Conservation (phyloP, 371 early-diverging fungal species). For the Lichtheimia ramosa region DNA sequence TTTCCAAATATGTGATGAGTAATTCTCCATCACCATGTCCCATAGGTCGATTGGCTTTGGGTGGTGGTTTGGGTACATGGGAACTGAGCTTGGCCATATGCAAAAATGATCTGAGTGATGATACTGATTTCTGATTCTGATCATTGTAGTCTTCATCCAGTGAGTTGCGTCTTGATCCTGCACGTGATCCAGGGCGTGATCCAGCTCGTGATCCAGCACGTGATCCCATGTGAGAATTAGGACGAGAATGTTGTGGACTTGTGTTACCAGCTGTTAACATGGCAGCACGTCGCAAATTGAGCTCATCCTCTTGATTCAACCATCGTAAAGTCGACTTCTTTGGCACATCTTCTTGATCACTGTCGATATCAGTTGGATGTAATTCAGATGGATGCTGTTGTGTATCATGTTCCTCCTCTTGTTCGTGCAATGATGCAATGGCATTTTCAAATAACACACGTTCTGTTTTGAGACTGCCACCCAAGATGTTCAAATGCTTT, state of each 20-base stretch:
- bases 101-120: slow-evolving; percentile 35
- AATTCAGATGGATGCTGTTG: background rate
- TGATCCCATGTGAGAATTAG: slow-evolving; percentile 6
- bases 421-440: slow-evolving; percentile 23
- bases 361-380: slow-evolving; percentile 9
- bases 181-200: slow-evolving; percentile 4
- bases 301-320: slow-evolving; percentile 31
- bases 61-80: slow-evolving; percentile 22
- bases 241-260: slow-evolving; percentile 13
- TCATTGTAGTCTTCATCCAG: slow-evolving; percentile 13
- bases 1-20: slow-evolving; percentile 55
- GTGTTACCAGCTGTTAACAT: slow-evolving; percentile 25
- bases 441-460: slow-evolving; percentile 46
- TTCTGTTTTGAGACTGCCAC: slow-evolving; percentile 44
- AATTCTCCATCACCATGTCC: slow-evolving; percentile 54
- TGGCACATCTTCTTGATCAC: slow-evolving; percentile 7
- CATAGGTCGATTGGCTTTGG: slow-evolving; percentile 48
- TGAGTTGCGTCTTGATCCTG: slow-evolving; percentile 10
- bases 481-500: slow-evolving; percentile 43
- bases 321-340: slow-evolving; percentile 11
- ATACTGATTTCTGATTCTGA: slow-evolving; percentile 35
- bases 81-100: slow-evolving; percentile 17
- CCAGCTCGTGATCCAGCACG: slow-evolving; percentile 4
- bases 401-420: slow-evolving; percentile 1
- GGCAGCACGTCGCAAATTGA: slow-evolving; percentile 24